Percentiles rank a stretch among this genome's conserved stretches.
These are phyloP conservation scores for Aphanocladium album DNA, from an alignment of 2,329 filamentous ascomycete genomes.

Conservation along the genomic window DNA sequence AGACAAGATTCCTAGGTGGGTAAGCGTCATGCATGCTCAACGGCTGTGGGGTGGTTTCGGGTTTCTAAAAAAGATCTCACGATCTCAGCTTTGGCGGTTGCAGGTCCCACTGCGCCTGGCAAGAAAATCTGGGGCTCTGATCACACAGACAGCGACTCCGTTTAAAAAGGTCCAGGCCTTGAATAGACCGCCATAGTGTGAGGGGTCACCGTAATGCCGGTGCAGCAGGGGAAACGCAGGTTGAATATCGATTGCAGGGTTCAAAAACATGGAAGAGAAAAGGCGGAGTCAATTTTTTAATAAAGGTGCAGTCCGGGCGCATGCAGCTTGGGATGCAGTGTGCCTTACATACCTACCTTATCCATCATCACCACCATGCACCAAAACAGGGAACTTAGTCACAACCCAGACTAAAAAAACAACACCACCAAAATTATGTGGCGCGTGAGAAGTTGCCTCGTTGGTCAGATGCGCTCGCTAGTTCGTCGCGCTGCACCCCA, in stretches of 20 bases:
- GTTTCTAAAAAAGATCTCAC: constrained; percentile 9
- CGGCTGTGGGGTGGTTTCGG: constrained; percentile 1
- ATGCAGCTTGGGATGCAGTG: background rate
- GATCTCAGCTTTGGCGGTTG: constrained; percentile 5
- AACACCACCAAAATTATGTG: background rate
- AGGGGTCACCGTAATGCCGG: background rate
- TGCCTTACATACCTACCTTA: constrained; percentile 2
- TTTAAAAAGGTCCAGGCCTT: constrained; percentile 9
- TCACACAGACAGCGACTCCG: constrained; percentile 6
- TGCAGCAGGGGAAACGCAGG: background rate
- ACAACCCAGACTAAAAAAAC: background rate
- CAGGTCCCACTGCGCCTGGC: constrained; percentile 5
- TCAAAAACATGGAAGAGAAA: background rate
- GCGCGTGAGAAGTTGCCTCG: constrained; percentile 10
- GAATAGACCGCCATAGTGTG: background rate
- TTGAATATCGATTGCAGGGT: background rate
- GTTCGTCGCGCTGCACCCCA: background rate
- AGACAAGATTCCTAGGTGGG: background rate
- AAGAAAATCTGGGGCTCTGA: constrained; percentile 4
- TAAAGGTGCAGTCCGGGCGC: background rate
- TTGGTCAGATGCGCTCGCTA: constrained; percentile 11
- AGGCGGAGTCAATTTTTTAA: background rate
- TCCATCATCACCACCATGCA: background rate
- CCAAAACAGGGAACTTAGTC: background rate
- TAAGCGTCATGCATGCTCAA: constrained; percentile 3